Percentiles rank a stretch among this genome's conserved stretches.
These are phyloP conservation scores for Corymbia calophylla DNA, from an alignment of 441 rosid species.

Conservation along the genomic window DNA sequence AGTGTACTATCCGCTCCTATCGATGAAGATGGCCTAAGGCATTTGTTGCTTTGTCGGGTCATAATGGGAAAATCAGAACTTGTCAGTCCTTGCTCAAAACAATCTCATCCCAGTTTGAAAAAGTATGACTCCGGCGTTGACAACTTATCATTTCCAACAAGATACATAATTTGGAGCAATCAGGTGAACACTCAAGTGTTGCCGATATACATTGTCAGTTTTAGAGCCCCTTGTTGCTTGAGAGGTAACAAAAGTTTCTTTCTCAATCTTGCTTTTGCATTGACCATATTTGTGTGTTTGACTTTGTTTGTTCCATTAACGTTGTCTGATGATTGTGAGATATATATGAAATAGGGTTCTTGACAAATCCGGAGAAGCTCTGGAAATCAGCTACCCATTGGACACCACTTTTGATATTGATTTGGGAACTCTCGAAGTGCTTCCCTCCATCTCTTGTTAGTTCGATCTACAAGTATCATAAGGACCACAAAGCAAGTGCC, in stretches of 20 bases:
- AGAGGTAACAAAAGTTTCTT: constrained; percentile 21
- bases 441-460: no score
- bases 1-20: no score
- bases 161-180: constrained; percentile 60
- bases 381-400: constrained; percentile 55
- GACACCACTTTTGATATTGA: constrained; percentile 34
- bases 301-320: background rate
- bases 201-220: constrained; percentile 61
- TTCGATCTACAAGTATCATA: no score
- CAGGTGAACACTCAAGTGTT: constrained; percentile 60
- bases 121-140: constrained; percentile 74
- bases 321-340: background rate
- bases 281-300: background rate
- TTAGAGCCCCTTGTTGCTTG: constrained; percentile 41
- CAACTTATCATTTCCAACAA: constrained; percentile 34
- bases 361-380: constrained; percentile 5
- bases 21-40: no score
- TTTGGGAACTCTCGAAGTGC: no score
- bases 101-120: constrained; percentile 45
- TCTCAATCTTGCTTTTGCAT: background rate
- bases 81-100: constrained; percentile 47
- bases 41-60: constrained; percentile 27
- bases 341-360: constrained; percentile 21
- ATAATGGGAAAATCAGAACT: constrained; percentile 61
- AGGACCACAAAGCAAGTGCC: no score